Base-by-base conservation (phyloP, 441 rosid genomes). In the Erodium moschatum region DNA sequence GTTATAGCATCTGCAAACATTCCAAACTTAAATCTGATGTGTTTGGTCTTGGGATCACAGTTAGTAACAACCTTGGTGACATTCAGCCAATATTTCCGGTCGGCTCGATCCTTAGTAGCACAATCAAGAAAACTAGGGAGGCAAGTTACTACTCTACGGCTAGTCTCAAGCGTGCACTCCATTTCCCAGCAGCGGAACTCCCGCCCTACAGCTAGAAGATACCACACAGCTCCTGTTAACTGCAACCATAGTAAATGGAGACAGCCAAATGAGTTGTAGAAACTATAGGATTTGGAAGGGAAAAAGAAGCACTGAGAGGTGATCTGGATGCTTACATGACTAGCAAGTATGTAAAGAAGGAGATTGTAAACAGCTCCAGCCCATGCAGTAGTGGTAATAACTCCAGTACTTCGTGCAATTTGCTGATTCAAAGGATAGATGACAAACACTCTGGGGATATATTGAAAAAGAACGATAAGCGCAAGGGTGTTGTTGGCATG, bases 281-380 rank as follows among this genome's bases (percentile, higher is more conserved):
- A 50, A 50, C 16, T 50, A 50, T 2, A 50, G 18, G 56, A 13
- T 4, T 13, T 50, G 6, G 10, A 46, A 10, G n/a, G 2, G 6
- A 2, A 50, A 50, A 50, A 50, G n/a, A 3, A 0, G 4, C 42
- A 35, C 56, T 13, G 13, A 50, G 18, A 50, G 56, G 16, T 18
- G 31, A 18, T 18, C 31, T 6, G 68, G 74, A 67, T 64, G 82
- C 89, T 60, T 84, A 92, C 96, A 83, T 89, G 97, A 82, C 98
- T 90, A 65, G 97, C 97, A 76, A 92, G 56, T 89, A 92, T 87
- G 86, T 82, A 90, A 6, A 92, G 75, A 68, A 92, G 78, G 76
- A 90, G 90, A 71, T 92, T 92, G 69, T 92, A 90, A 31, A 89
- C 97, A 81, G 98, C 97, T 69, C 97, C 96, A 64, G 98, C 97